These are phyloP conservation scores for Austroboletus novae-zelandiae DNA, from an alignment of 1,284 basidiomycete species.

Conservation along the genomic window DNA sequence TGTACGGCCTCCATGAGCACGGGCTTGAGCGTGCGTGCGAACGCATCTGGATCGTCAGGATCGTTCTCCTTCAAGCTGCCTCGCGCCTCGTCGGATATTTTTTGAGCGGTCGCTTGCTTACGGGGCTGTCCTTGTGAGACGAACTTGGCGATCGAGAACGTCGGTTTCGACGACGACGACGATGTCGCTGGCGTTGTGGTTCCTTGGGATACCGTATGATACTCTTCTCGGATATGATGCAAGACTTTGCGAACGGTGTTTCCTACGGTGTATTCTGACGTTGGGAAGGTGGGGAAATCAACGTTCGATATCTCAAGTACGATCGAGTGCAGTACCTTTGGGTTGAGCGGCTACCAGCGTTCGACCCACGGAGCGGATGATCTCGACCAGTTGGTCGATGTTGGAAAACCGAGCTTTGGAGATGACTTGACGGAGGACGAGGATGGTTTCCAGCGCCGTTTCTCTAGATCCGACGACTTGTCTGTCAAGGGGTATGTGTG, in stretches of 20 bases:
- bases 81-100: constrained; percentile 45
- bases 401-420: constrained; percentile 83
- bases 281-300: no score
- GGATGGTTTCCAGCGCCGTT: constrained; percentile 86
- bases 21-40: constrained; percentile 68
- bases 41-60: constrained; percentile 70
- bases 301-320: no score
- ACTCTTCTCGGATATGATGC: constrained; percentile 93
- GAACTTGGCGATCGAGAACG: constrained; percentile 75
- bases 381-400: constrained; percentile 81
- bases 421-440: constrained; percentile 86
- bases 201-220: constrained; percentile 62
- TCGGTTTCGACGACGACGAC: constrained; percentile 26
- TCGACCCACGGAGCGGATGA: constrained; percentile 80
- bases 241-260: constrained; percentile 92
- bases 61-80: constrained; percentile 63
- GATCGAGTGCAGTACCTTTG: constrained; percentile 59
- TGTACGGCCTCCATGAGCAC: constrained; percentile 90
- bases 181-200: constrained; percentile 33
- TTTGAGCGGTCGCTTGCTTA: constrained; percentile 50
- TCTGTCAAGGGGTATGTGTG: constrained; percentile 39
- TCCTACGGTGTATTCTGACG: constrained; percentile 85
- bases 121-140: constrained; percentile 73
- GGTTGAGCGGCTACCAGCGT: constrained; percentile 87
- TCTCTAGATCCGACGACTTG: constrained; percentile 87